Base-by-base conservation (phyloP, 768 basidiomycete species). In the Boletales sp. region DNA sequence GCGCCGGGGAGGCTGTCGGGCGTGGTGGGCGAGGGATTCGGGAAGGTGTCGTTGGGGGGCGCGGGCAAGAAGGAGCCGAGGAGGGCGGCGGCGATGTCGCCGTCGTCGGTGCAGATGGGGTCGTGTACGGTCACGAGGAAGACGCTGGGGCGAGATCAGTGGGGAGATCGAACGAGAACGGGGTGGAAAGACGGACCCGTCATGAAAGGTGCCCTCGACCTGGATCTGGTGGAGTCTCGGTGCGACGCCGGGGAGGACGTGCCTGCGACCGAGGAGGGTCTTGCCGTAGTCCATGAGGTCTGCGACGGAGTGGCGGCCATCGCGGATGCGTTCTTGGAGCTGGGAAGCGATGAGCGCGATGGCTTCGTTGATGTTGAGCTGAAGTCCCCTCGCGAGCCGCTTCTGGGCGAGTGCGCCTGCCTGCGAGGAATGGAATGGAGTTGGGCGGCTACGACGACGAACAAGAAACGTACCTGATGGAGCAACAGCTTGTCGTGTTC, bases 121-220 rank as follows among this genome's bases (percentile, higher is more conserved):
- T 95, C 87, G 62, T 97, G 94, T 1, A 98, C 91, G 1, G 95
- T 95, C 34, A 98, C 94, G n/a, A 99, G 79, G 71, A 98, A 99
- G 0, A 92, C 88, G 1, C 62, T 59, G 47, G 30, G 41, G 48
- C 12, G 19, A 41, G n/a, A 31, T 14, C 12, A 11, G 35, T 41
- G 12, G 32, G 41, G 9, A 28, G 12, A 35, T 36, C 44, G 25
- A 49, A 33, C 18, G 21, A 31, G 25, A 49, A n/a, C 17, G 28
- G n/a, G n/a, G n/a, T n/a, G n/a, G n/a, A n/a, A 18, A 46, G 9
- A 61, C 79, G 38, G 59, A 90, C 93, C 89, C 89, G 56, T 94
- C 94, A 8, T 69, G 74, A 59, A 97, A 93, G 1, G 92, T 94
- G 13, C 94, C 94, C 65, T 97, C 94, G 0, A 96, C 91, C 65